phyloP scores from a whole-genome alignment of 1,284 basidiomycete species.

The Mycena sp. region DNA sequence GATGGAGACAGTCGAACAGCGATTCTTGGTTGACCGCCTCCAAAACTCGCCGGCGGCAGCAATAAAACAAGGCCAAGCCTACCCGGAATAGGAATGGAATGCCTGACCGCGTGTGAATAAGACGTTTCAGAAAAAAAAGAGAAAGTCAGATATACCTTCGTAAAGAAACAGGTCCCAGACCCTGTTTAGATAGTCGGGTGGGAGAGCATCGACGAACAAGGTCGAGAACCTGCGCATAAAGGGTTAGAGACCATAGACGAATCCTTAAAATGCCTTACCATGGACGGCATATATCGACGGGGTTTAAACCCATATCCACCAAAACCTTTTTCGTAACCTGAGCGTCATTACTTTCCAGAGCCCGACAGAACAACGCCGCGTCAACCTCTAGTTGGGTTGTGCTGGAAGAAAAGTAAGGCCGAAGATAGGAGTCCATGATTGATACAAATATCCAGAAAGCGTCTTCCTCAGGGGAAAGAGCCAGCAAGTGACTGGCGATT shows the following conservation, averaged over 20 bases:
- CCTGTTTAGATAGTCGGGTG: slow-evolving; percentile 78
- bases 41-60: slow-evolving; percentile 69
- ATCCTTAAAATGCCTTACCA: slow-evolving; percentile 59
- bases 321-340: slow-evolving; percentile 74
- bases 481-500: slow-evolving; percentile 81
- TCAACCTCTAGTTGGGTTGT: slow-evolving; percentile 85
- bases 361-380: slow-evolving; percentile 78
- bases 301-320: slow-evolving; percentile 67
- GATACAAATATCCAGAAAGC: slow-evolving; percentile 94
- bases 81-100: slow-evolving; percentile 84
- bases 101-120: slow-evolving; percentile 53
- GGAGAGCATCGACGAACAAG: slow-evolving; percentile 83
- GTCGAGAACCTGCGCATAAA: slow-evolving; percentile 65
- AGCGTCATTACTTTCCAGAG: slow-evolving; percentile 76
- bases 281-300: slow-evolving; percentile 64
- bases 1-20: slow-evolving; percentile 60
- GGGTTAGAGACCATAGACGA: neutral
- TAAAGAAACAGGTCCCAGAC: slow-evolving; percentile 91
- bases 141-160: slow-evolving; percentile 65
- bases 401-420: slow-evolving; percentile 80
- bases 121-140: neutral
- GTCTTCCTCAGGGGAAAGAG: slow-evolving; percentile 89
- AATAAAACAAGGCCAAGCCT: slow-evolving; percentile 77
- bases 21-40: slow-evolving; percentile 58
- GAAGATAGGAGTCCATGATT: slow-evolving; percentile 82